phyloP scores from a whole-genome alignment of 2,329 filamentous ascomycete genomes.

The Talaromyces sp. region DNA sequence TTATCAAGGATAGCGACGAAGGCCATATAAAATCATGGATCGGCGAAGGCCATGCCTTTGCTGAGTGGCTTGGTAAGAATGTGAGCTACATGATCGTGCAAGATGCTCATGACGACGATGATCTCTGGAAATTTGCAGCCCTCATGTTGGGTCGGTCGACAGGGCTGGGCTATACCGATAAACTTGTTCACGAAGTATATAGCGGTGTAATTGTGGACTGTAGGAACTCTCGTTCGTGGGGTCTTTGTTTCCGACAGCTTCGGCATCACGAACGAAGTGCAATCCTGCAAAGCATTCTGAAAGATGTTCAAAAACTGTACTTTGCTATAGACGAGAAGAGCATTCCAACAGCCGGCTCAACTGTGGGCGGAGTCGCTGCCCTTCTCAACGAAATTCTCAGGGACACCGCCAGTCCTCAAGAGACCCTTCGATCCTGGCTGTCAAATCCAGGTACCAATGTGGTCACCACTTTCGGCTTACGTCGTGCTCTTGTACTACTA shows the following conservation, averaged over 20 bases:
- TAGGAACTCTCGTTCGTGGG: conserved; percentile 30
- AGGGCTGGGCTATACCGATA: conserved; percentile 70
- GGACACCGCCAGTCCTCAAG: conserved; percentile 49
- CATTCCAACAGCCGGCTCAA: conserved; percentile 20
- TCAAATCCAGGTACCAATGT: conserved; percentile 62
- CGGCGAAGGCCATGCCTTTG: conserved; percentile 62
- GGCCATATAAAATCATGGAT: conserved; percentile 54
- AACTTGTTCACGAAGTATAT: conserved; percentile 41
- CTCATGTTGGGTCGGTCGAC: conserved; percentile 58
- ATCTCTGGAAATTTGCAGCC: conserved; percentile 35
- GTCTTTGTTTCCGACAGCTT: conserved; percentile 41
- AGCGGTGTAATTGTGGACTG: conserved; percentile 32
- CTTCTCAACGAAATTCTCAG: conserved; percentile 53
- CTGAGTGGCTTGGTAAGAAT: conserved; percentile 67
- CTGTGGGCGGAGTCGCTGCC: conserved; percentile 58
- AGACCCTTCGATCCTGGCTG: conserved; percentile 63
- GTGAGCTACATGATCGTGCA: conserved; percentile 47
- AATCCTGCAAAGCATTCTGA: conserved; percentile 45
- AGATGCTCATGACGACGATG: conserved; percentile 38
- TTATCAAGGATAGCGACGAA: conserved; percentile 32
- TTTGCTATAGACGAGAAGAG: conserved; percentile 26
- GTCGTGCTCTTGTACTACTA: conserved; percentile 63
- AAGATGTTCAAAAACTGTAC: conserved; percentile 41
- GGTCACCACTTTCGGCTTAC: conserved; percentile 62
- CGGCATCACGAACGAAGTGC: conserved; percentile 49